Evolutionary conservation across 75 land plant genomes (phyloP).

Genomic region (Gnetum montanum): DNA sequence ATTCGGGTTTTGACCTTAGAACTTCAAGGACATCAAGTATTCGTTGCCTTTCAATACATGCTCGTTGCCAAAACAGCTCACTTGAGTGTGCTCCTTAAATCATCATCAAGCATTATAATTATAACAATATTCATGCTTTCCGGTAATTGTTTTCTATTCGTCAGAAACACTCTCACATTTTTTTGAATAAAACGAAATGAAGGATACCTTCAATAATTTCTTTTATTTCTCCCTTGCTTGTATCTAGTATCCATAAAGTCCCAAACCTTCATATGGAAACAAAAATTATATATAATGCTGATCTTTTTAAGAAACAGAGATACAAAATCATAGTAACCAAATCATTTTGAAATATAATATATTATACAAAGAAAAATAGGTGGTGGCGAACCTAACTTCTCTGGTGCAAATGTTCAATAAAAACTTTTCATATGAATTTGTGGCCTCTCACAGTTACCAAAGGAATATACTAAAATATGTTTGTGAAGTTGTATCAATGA

Average conservation of each 20-base stretch:
- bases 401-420: not conserved
- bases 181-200: too few relatives aligned
- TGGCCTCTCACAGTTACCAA: not conserved
- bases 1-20: conserved; percentile 11
- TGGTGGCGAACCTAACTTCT: not conserved
- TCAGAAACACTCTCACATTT: too few relatives aligned
- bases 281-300: not conserved
- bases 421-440: not conserved
- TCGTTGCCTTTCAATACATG: conserved; percentile 17
- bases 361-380: not conserved
- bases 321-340: not conserved
- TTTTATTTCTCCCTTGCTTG: conserved; percentile 31
- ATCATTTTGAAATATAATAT: not conserved
- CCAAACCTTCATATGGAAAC: conserved; percentile 31
- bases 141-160: too few relatives aligned
- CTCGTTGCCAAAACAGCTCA: conserved; percentile 16
- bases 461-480: too few relatives aligned
- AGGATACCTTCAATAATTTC: conserved; percentile 35
- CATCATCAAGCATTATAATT: too few relatives aligned
- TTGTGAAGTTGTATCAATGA: too few relatives aligned
- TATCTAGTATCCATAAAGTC: conserved; percentile 40
- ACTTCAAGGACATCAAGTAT: conserved; percentile 10
- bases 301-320: not conserved
- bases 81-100: too few relatives aligned
- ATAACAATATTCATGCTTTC: too few relatives aligned